phyloP scores from a whole-genome alignment of 805 yeast species.

The Monosporozyma servazzii region DNA sequence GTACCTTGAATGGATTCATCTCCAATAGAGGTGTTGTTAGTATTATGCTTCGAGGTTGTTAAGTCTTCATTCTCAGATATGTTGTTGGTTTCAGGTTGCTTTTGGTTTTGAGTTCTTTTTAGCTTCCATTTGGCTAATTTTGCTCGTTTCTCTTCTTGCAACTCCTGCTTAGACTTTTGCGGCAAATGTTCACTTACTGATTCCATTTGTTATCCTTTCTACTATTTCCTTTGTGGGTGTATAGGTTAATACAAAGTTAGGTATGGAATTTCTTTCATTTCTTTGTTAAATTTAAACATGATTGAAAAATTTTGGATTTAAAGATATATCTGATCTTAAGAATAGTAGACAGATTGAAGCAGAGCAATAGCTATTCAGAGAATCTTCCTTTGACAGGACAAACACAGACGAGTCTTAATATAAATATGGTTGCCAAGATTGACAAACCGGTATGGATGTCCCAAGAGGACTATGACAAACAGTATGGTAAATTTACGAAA shows the following conservation, averaged over 20 bases:
- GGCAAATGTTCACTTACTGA: conserved; percentile 11
- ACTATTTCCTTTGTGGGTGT: not conserved
- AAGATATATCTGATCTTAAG: not conserved
- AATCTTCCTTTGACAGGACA: not conserved
- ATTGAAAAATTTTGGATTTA: not conserved
- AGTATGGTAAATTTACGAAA: conserved; percentile 15
- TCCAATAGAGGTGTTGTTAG: conserved; percentile 12
- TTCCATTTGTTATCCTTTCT: conserved; percentile 7
- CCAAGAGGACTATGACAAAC: conserved; percentile 29
- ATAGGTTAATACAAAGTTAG: not conserved
- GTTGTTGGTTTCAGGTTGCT: not conserved
- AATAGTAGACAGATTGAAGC: not conserved
- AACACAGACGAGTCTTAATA: not conserved
- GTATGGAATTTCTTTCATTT: not conserved
- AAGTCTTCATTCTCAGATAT: not conserved
- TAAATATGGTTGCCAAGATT: conserved; percentile 11
- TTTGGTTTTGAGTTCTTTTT: conserved; percentile 34
- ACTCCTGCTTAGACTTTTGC: conserved; percentile 12
- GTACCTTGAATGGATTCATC: not conserved
- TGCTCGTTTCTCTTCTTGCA: conserved; percentile 39
- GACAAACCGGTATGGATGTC: conserved; percentile 33
- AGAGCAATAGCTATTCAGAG: not conserved
- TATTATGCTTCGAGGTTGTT: not conserved
- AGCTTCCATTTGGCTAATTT: conserved; percentile 52
- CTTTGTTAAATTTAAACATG: not conserved